Conservation (phyloP, 768 basidiomycete genomes). For the Termitomyces sp. region DNA sequence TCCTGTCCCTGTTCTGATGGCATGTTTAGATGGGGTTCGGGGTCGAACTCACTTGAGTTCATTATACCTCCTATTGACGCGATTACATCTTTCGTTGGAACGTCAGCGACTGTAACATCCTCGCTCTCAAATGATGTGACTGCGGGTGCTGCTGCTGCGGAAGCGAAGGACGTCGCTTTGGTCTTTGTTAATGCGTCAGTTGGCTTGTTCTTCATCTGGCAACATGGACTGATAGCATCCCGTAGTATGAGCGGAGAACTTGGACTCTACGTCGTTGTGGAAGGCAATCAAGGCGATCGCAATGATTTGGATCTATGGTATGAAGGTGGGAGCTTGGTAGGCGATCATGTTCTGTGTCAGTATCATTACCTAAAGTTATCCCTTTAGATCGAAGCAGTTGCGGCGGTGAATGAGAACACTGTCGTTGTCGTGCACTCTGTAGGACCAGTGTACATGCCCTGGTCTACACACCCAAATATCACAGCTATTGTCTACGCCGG, state of each 20-base stretch:
- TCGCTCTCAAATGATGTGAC: slow-evolving; percentile 39
- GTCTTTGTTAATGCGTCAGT: slow-evolving; percentile 56
- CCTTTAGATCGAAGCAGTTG: slow-evolving; percentile 53
- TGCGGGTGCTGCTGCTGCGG: slow-evolving; percentile 32
- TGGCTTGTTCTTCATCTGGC: not conserved
- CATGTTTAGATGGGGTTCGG: slow-evolving; percentile 40
- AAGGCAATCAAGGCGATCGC: slow-evolving; percentile 56
- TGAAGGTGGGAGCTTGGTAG: slow-evolving; percentile 43
- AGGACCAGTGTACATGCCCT: slow-evolving; percentile 67
- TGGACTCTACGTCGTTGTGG: slow-evolving; percentile 53
- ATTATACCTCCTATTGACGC: slow-evolving; percentile 43
- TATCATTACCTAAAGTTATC: slow-evolving; percentile 12
- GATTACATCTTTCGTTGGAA: slow-evolving; percentile 33
- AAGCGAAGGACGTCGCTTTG: slow-evolving; percentile 48
- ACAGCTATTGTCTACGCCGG: slow-evolving; percentile 58
- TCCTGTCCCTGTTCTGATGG: not conserved
- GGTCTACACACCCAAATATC: slow-evolving; percentile 74
- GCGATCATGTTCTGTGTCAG: not conserved
- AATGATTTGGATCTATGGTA: slow-evolving; percentile 58
- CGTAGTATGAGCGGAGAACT: slow-evolving; percentile 45
- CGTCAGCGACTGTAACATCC: slow-evolving; percentile 32
- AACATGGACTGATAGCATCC: slow-evolving; percentile 10
- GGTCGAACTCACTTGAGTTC: slow-evolving; percentile 40
- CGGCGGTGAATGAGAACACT: slow-evolving; percentile 67
- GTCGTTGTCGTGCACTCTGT: slow-evolving; percentile 79